Conservation (phyloP, 2,329 filamentous ascomycete species). For the Colletotrichum sp. region DNA sequence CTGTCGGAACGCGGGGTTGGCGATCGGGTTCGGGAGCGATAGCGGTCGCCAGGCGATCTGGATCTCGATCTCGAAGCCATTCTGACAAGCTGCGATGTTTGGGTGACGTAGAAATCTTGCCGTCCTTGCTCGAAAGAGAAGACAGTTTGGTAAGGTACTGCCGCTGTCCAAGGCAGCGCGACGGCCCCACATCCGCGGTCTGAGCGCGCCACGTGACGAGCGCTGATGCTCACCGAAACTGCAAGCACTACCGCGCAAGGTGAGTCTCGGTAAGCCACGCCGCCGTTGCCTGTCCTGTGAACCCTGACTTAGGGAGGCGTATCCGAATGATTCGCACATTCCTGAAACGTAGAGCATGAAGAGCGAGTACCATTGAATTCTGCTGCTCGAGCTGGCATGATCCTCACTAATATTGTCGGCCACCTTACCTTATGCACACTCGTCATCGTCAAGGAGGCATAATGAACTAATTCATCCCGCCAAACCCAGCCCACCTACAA, state of each 20-base stretch:
- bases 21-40: slow-evolving; percentile 40
- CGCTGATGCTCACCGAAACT: not conserved
- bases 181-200: not conserved
- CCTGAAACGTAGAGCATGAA: not conserved
- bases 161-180: not conserved
- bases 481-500: not conserved
- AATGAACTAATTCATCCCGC: not conserved
- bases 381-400: not conserved
- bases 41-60: slow-evolving; percentile 30
- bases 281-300: not conserved
- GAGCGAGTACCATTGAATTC: not conserved
- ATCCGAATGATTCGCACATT: not conserved
- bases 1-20: slow-evolving; percentile 35
- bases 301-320: not conserved
- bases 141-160: not conserved
- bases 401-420: not conserved
- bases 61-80: slow-evolving; percentile 22
- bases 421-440: not conserved
- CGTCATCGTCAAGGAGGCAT: not conserved
- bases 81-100: not conserved
- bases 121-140: not conserved
- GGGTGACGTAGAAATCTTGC: not conserved
- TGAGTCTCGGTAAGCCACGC: not conserved
- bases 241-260: not conserved
- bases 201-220: not conserved